phyloP scores from a whole-genome alignment of 495 filamentous ascomycete genomes.

The Penicillium lagena region DNA sequence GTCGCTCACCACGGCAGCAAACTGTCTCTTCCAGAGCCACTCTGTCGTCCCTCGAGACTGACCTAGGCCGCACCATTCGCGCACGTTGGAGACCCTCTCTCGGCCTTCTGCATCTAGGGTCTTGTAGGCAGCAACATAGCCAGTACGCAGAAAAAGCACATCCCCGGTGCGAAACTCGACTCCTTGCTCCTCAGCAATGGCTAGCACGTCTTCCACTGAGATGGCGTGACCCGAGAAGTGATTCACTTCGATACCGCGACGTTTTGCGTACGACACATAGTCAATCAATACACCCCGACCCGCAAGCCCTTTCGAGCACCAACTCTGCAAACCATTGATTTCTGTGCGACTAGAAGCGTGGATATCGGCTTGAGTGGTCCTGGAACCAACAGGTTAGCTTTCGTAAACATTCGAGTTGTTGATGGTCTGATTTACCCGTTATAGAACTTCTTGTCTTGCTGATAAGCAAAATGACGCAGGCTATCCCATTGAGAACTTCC shows the following conservation, averaged over 20 bases:
- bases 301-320: no score
- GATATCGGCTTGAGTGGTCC: no score
- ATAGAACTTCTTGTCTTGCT: slow-evolving; percentile 2
- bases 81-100: no score
- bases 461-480: slow-evolving; percentile 9
- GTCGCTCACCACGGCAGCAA: slow-evolving; percentile 6
- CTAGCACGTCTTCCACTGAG: neutral
- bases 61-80: neutral
- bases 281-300: no score
- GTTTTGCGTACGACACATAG: no score
- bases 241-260: neutral
- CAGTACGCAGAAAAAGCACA: slow-evolving; percentile 4
- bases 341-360: neutral
- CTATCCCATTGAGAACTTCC: slow-evolving; percentile 10
- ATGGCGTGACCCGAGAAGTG: slow-evolving; percentile 3
- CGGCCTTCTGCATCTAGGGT: neutral
- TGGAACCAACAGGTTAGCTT: no score
- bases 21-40: slow-evolving; percentile 6
- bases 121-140: slow-evolving; percentile 2
- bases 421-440: neutral
- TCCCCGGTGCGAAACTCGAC: slow-evolving; percentile 2
- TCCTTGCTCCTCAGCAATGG: slow-evolving; percentile 1
- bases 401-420: no score
- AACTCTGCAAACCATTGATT: slow-evolving; percentile 2
- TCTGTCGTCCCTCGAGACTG: slow-evolving; percentile 1